Evolutionary conservation across 2,329 filamentous ascomycete species (phyloP).

Genomic region (Scorias spongiosa): DNA sequence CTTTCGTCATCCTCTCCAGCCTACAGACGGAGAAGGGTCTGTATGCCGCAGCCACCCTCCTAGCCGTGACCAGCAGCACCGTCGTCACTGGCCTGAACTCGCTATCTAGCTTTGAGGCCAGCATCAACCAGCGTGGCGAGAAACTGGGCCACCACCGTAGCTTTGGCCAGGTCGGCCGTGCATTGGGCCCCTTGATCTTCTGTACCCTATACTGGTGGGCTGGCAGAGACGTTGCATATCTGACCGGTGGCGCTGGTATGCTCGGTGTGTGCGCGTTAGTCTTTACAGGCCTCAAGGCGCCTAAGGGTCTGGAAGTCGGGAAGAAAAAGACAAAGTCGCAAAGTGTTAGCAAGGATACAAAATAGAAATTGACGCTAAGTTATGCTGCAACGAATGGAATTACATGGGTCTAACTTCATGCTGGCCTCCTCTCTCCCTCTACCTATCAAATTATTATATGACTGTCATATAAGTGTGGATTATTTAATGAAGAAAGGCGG

Average conservation of each 20-base stretch:
- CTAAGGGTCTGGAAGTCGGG: constrained; percentile 21
- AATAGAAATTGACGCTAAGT: too few species aligned
- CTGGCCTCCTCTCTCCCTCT: too few species aligned
- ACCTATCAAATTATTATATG: too few species aligned
- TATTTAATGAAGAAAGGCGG: too few species aligned
- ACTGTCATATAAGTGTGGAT: too few species aligned
- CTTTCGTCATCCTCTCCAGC: constrained; percentile 64
- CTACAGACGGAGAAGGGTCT: constrained; percentile 53
- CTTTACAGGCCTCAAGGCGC: constrained; percentile 56
- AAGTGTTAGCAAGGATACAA: too few species aligned
- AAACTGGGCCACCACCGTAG: constrained; percentile 73
- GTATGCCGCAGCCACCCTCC: constrained; percentile 66
- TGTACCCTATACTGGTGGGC: constrained; percentile 98
- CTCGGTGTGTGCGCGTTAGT: constrained; percentile 55
- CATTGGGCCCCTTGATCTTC: constrained; percentile 75
- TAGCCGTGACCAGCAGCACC: constrained; percentile 83
- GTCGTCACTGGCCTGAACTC: constrained; percentile 91
- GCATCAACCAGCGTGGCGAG: constrained; percentile 62
- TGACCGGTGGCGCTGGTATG: constrained; percentile 67
- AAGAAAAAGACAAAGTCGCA: not conserved
- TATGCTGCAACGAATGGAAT: too few species aligned
- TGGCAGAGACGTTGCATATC: constrained; percentile 72
- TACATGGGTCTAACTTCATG: too few species aligned
- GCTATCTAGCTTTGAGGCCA: constrained; percentile 77
- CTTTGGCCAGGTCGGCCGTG: constrained; percentile 73